Evolutionary conservation across 768 basidiomycete species (phyloP), one percentile per base, ranked within the genome.

Genomic region (Sutorius australiensis): DNA sequence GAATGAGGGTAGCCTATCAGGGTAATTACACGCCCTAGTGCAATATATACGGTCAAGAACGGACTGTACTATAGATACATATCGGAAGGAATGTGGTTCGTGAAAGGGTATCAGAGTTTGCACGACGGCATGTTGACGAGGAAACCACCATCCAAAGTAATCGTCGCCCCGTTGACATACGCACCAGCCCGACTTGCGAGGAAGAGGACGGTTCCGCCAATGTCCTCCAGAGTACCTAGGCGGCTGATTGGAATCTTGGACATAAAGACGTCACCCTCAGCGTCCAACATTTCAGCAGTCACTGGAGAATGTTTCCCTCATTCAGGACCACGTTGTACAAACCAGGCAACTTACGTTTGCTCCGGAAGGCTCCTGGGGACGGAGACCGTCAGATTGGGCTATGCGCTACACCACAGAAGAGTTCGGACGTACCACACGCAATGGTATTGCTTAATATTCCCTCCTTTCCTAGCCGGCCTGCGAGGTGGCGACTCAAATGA

Each of bases 131-230:
- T 74, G 19, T 65, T 60, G 40, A 82, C 78, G 24, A 81, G 61
- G 44, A 70, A 69, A 9, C 84, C 85, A 5, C 86, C 84, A 61
- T 86, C 84, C 40, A 87, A 64, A 10, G 78, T 69, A 42, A 86
- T 77, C 6, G 83, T 81, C 21, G 83, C 80, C 6, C 83, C 86
- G 33, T 80, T 87, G 42, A 87, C 76, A 67, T 77, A 87, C 17
- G 80, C 74, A 0, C 81, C 84, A 0, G 82, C 84, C 33, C 76
- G 75, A 48, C 80, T 80, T 12, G 81, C 73, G 14, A 88, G 72
- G 73, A 78, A 89, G 51, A 88, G 59, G 39, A 79, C 82, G 16
- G 83, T 74, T 0, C 82, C 85, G 1, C 77, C 82, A 21, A 87
- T 77, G 60, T 88, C 86, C 61, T 86, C 82, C 2, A 81, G 77